phyloP scores from a whole-genome alignment of 2,329 filamentous ascomycete species.

The Monilinia vaccinii-corymbosi region DNA sequence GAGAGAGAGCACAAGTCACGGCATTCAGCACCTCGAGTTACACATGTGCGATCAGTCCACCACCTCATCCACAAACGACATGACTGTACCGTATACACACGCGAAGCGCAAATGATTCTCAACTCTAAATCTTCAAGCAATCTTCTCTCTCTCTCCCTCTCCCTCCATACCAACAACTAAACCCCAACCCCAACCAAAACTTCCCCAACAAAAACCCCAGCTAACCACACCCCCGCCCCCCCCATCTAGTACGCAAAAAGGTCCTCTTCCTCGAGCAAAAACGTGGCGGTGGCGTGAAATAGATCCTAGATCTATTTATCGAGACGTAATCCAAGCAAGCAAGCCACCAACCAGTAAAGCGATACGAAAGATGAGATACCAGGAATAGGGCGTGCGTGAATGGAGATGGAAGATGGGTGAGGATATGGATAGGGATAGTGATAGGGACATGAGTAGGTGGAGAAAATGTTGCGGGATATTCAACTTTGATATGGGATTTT shows the following conservation, averaged over 20 bases:
- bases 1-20: neutral
- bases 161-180: neutral
- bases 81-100: neutral
- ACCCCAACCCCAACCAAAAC: neutral
- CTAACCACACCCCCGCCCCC: neutral
- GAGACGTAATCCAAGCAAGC: neutral
- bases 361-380: neutral
- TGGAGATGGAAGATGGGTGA: neutral
- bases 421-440: neutral
- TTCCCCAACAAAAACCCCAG: neutral
- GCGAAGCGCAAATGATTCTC: neutral
- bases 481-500: no score
- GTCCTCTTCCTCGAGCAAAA: slow-evolving; percentile 94
- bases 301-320: neutral
- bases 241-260: slow-evolving; percentile 70
- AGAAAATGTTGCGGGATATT: no score
- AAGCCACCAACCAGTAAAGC: neutral
- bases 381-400: no score
- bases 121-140: neutral
- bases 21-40: no score
- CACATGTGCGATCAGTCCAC: neutral
- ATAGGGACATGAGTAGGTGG: no score
- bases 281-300: slow-evolving; percentile 56
- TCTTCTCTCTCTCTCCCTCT: neutral
- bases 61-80: neutral